phyloP scores from a whole-genome alignment of 257 asterid species.

The Ajuga chamaepitys region DNA sequence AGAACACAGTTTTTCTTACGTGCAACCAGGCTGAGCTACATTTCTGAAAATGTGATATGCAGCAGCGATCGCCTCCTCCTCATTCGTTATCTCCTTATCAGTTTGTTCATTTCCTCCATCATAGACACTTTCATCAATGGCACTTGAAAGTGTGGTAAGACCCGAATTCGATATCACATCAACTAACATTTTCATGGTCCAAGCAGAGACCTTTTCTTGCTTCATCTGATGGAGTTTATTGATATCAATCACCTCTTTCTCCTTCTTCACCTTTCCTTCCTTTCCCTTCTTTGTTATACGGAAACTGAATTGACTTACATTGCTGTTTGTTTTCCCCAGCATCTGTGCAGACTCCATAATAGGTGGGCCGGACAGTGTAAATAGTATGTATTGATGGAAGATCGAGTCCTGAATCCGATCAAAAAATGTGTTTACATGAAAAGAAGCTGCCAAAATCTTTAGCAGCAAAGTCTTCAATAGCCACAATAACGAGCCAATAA shows the following conservation, averaged over 20 bases:
- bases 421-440: constrained; percentile 80
- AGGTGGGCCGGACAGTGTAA: constrained; percentile 72
- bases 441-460: constrained; percentile 80
- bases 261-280: constrained; percentile 61
- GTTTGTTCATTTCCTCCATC: constrained; percentile 48
- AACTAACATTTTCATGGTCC: constrained; percentile 92
- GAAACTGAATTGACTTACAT: constrained; percentile 53
- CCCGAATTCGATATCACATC: constrained; percentile 81
- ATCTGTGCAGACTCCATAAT: constrained; percentile 56
- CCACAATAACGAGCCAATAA: constrained; percentile 74
- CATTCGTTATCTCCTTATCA: constrained; percentile 78
- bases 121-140: constrained; percentile 51
- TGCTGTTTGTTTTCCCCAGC: constrained; percentile 51
- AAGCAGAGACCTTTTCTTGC: constrained; percentile 87
- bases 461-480: constrained; percentile 70
- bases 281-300: constrained; percentile 52
- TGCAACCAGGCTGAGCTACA: constrained; percentile 66
- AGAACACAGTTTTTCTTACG: constrained; percentile 36
- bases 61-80: constrained; percentile 93
- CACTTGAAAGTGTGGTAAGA: constrained; percentile 62
- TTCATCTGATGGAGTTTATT: constrained; percentile 79
- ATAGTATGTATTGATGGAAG: constrained; percentile 73
- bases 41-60: constrained; percentile 78
- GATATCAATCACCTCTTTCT: constrained; percentile 58
- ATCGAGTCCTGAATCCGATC: constrained; percentile 88